Evolutionary conservation across 306 rosid genomes (phyloP), one percentile per base, ranked within the genome.

Genomic region (Mimosa pudica): DNA sequence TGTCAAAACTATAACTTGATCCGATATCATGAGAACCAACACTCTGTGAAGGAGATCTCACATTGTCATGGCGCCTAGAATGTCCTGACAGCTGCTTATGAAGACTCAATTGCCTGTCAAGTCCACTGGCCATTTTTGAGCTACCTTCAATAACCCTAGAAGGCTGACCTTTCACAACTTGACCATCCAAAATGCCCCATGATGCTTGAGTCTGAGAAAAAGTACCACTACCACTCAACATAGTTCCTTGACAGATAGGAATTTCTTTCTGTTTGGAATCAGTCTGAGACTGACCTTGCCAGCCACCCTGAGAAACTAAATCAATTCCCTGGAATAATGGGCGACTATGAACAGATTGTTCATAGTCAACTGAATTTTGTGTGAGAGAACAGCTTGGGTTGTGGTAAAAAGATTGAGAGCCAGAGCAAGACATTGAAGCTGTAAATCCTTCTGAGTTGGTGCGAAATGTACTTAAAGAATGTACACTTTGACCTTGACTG

Each of bases 331-430:
- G 92, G 78, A 96, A 96, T 72, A 96, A 86, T 46, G 98, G 99
- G 42, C 94, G 98, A 75, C 99, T 96, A 54, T 90, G 91, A 71
- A 96, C 99, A 0, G 99, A 96, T 71, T 95, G 95, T 77, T 95
- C 99, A 57, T 80, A 91, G 82, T 95, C 99, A 87, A 95, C 42
- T 2, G 95, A 88, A 81, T 90, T 93, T 84, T 91, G 97, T 8
- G 97, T 93, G 76, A 93, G 80, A 33, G 99, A 95, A 81, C 99
- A 95, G 87, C 99, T 93, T 70, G 98, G 98, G 18, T 95, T 93
- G 86, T 95, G 99, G 83, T 89, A 93, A 49, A 95, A 80, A 44
- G 98, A 93, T 81, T 93, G 99, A 18, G 99, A 95, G 79, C 99
- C 99, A 72, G 99, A 95, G 83, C 88, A 87, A 10, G 99, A 91